A percentile compares a stretch with the other conserved stretches of the same genome.
Conservation (phyloP, 345 rosid species). For the Lepidium aucheri region DNA sequence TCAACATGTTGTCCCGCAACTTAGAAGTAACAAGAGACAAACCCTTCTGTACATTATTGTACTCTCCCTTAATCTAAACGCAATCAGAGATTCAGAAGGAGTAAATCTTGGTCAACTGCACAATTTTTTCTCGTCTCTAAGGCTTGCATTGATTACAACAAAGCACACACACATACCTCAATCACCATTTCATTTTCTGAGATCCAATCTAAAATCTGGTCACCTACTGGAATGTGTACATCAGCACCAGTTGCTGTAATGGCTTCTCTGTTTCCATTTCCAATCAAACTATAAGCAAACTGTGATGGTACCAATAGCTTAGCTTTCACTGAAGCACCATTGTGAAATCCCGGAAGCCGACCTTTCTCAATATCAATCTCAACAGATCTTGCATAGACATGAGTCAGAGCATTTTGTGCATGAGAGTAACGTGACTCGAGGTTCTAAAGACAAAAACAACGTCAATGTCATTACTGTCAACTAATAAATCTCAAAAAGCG, state of each 20-base stretch:
- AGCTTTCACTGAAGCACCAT: conserved; percentile 35
- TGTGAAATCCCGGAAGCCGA: conserved; percentile 16
- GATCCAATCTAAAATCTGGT: conserved; percentile 20
- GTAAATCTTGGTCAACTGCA: not conserved
- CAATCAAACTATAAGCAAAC: conserved; percentile 10
- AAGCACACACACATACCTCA: conserved; percentile 34
- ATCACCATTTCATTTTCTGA: conserved; percentile 38
- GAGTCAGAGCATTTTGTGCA: conserved; percentile 48
- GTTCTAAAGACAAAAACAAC: conserved; percentile 26
- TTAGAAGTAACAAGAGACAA: conserved; percentile 12
- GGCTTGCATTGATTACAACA: not conserved
- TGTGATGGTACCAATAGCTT: conserved; percentile 42
- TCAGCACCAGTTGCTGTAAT: conserved; percentile 29
- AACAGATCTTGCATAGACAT: conserved; percentile 51
- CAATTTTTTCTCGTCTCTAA: not conserved
- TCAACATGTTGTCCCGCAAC: conserved; percentile 26
- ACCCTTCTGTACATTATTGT: conserved; percentile 19
- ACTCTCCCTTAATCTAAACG: conserved; percentile 21
- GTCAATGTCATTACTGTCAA: not conserved
- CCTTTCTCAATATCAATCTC: conserved; percentile 41
- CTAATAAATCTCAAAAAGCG: not conserved
- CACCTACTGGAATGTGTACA: conserved; percentile 32
- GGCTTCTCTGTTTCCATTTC: conserved; percentile 28
- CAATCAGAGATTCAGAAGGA: not conserved
- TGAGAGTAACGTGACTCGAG: conserved; percentile 45